Base-by-base conservation (phyloP, 768 basidiomycete species). In the Mycena amicta region DNA sequence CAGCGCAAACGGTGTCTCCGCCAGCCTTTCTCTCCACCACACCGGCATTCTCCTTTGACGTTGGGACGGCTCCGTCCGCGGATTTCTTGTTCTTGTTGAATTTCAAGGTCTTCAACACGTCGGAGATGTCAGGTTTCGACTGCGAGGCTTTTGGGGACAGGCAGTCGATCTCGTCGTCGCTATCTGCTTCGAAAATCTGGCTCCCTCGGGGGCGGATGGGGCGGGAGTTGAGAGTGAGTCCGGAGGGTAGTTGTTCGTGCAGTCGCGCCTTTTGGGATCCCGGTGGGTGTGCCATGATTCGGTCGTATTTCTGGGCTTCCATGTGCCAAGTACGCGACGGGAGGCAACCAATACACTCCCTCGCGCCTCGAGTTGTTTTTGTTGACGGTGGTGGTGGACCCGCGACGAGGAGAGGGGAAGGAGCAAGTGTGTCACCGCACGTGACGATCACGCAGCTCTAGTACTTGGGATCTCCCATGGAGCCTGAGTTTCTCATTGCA, bases 1-100 rank as follows among this genome's bases (percentile, higher is more conserved):
- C 39, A 11, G 45, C 40, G 27, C 29, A 30, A 13, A 16, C 43
- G 22, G 20, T 23, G 22, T 45, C 43, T 45, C 43, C 13, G 22
- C 43, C 45, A 5, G 31, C 49, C 40, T 39, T 23, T 43, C 23
- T 49, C 55, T 13, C 23, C 49, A 13, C 6, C 37, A 13, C 61
- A 49, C 45, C 31, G n/a, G 55, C 33, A 25, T 62, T 62, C 61
- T 62, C 61, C 53, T 62, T 62, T n/a, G 37, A 62, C 15, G 61
- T 55, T 5, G 57, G 53, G 3, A 29, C 37, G 2, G 25, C 29
- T 39, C n/a, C n/a, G 1, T 55, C 45, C 11, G 20, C 43, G 29
- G 41, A 1, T 31, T 50, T 33, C 28, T 54, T 60, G 12, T 28
- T 52, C 51, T 53, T 59, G 0, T 56, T 53, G 57, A 63, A 63